These are phyloP conservation scores for Hortaea werneckii DNA, from an alignment of 2,329 filamentous ascomycete genomes.

Conservation along the genomic window DNA sequence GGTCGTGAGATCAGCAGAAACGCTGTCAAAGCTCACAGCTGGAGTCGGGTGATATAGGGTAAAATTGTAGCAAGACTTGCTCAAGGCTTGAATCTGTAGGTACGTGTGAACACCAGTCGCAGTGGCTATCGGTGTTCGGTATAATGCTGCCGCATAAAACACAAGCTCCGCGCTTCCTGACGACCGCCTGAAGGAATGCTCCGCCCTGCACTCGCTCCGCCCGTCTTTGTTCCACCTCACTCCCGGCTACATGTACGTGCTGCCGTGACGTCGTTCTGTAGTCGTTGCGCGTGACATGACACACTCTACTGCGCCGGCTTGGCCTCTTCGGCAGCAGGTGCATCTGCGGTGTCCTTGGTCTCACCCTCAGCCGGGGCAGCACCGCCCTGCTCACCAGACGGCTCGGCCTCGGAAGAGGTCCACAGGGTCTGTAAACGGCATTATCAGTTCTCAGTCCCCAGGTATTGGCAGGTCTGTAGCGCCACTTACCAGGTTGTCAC, in stretches of 20 bases:
- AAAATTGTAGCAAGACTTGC: no score
- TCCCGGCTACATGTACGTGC: constrained; percentile 1
- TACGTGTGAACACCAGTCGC: constrained; percentile 1
- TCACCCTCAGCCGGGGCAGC: constrained; percentile 30
- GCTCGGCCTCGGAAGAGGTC: constrained; percentile 97
- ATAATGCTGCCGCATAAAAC: background rate
- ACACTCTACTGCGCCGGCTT: constrained; percentile 33
- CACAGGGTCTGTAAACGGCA: constrained; percentile 68
- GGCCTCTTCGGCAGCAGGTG: constrained; percentile 43
- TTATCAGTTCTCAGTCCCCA: background rate
- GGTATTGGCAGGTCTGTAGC: background rate
- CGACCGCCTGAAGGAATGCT: constrained; percentile 8
- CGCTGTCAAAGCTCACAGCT: no score
- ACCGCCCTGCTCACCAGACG: constrained; percentile 43
- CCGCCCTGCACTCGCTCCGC: background rate
- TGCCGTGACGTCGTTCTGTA: constrained; percentile 6
- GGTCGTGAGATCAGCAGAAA: no score
- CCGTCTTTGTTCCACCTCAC: background rate
- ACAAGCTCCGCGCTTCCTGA: background rate
- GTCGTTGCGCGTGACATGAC: background rate
- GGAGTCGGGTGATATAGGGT: no score
- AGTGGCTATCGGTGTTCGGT: background rate
- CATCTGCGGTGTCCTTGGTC: constrained; percentile 45
- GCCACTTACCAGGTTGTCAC: constrained; percentile 72
- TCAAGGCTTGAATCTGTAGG: background rate